Base-by-base conservation (phyloP, 257 asterid genomes). In the Primulina tabacum region DNA sequence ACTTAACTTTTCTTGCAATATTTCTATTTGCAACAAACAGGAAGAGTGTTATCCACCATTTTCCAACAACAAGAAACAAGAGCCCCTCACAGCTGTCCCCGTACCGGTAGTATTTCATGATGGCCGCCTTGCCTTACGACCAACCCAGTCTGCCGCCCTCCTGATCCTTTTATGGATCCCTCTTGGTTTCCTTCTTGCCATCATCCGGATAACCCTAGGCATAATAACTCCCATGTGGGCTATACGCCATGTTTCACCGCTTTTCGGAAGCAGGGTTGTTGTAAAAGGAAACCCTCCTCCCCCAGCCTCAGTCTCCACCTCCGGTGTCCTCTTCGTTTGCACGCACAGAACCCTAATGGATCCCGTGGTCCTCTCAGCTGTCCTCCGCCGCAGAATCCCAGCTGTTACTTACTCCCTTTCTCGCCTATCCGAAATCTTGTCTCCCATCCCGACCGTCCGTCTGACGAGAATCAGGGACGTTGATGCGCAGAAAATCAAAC, bases 381-480 rank as follows among this genome's bases (percentile, higher is more conserved):
- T 84, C 70, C 95, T 92, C 75, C 83, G 69, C 20, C 96, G 96
- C 12, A 75, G 86, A 12, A 81, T 92, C 50, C 96, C 98, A 0
- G 96, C 98, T 2, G 92, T 89, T 9, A 92, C 98, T 0, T 92
- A 92, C 79, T 88, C 96, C 52, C 61, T 92, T 17, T 88, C 97
- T 0, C 87, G 96, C 0, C 43, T 92, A 1, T 83, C 96, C 0
- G 98, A 92, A 68, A 83, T 92, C 59, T 62, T 92, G 18, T 90
- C 97, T 2, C 98, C 97, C 1, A 92, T 92, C 73, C 98, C 97
- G 6, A 89, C 97, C 2, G 92, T 92, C 60, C 90, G 98, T 0
- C 65, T 92, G 8, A 92, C 97, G 0, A 72, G 97, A 59, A 80
- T 80, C 28, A 60, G 95, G 21, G 89, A 92, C 58, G 76, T 89